Evolutionary conservation across 1,139 yeast species (phyloP).

Genomic region (Geotrichum aggregatum): DNA sequence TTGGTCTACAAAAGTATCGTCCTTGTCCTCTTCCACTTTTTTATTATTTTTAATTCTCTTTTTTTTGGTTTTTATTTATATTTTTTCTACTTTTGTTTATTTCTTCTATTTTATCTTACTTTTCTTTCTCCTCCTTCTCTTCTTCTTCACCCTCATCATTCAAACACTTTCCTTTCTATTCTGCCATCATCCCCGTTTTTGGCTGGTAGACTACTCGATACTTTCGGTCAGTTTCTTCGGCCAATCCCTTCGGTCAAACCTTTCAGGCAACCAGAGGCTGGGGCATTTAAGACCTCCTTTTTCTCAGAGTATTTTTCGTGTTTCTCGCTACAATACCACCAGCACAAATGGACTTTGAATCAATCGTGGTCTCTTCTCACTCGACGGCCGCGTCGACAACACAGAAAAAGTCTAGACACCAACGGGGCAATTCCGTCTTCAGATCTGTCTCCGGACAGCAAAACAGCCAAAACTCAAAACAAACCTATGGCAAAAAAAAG

Average conservation of each 20-base stretch:
- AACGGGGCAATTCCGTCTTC: conserved; percentile 11
- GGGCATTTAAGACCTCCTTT: not conserved
- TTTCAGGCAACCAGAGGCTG: not conserved
- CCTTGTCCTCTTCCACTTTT: not conserved
- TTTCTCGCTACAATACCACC: not conserved
- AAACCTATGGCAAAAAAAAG: conserved; percentile 28
- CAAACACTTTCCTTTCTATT: not conserved
- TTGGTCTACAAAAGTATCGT: no score
- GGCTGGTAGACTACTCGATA: no score
- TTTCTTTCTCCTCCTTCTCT: not conserved
- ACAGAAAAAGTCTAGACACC: conserved; percentile 7
- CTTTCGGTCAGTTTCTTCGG: no score
- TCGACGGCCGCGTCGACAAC: not conserved
- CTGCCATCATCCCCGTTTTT: no score
- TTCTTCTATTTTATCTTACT: not conserved
- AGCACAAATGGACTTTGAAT: not conserved
- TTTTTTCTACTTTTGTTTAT: not conserved
- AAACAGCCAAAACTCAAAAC: not conserved
- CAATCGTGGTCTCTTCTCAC: not conserved
- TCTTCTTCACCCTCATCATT: not conserved
- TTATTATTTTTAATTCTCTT: not conserved
- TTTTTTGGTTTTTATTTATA: not conserved
- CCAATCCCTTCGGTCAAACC: not conserved
- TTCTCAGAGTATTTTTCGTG: conserved; percentile 8
- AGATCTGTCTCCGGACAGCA: conserved; percentile 10